Conservation (phyloP, 31 red algal species). For the Asparagopsis taxiformis region DNA sequence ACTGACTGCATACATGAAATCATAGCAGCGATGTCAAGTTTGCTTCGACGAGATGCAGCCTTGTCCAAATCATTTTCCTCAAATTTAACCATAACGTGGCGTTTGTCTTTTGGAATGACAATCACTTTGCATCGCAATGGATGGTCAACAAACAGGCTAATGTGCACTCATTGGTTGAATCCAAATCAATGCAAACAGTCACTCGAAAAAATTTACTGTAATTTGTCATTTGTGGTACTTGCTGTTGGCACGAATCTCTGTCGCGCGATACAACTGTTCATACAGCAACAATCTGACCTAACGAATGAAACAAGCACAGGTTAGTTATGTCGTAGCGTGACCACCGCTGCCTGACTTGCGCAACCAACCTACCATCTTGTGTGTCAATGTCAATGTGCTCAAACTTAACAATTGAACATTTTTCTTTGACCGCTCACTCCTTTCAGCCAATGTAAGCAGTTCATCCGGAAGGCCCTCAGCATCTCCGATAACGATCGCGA, state of each 20-base stretch:
- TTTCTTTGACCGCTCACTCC: too few relatives aligned
- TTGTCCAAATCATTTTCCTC: too few relatives aligned
- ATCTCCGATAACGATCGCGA: conserved; percentile 75
- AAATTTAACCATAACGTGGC: too few relatives aligned
- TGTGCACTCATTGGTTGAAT: too few relatives aligned
- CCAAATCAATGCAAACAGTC: too few relatives aligned
- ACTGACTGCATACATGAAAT: too few relatives aligned
- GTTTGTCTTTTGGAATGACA: too few relatives aligned
- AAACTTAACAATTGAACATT: conserved; percentile 47
- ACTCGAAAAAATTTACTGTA: too few relatives aligned
- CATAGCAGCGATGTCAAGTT: too few relatives aligned
- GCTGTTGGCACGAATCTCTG: conserved; percentile 75
- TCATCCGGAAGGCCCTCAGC: conserved; percentile 60
- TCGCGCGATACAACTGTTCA: conserved; percentile 89
- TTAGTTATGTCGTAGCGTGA: neutral
- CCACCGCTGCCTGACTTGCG: conserved; percentile 7
- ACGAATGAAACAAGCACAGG: conserved; percentile 4
- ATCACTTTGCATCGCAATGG: too few relatives aligned
- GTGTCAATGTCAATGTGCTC: conserved; percentile 61
- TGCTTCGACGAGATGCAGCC: too few relatives aligned
- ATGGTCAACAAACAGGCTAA: too few relatives aligned
- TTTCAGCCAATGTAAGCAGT: conserved; percentile 9
- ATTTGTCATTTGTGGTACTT: conserved; percentile 80
- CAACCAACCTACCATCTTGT: conserved; percentile 54
- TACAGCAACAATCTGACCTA: conserved; percentile 61